A percentile compares a stretch with the other conserved stretches of the same genome.
Evolutionary conservation across 208 protist genomes (phyloP).

Genomic region (Blechomonas ayalai): DNA sequence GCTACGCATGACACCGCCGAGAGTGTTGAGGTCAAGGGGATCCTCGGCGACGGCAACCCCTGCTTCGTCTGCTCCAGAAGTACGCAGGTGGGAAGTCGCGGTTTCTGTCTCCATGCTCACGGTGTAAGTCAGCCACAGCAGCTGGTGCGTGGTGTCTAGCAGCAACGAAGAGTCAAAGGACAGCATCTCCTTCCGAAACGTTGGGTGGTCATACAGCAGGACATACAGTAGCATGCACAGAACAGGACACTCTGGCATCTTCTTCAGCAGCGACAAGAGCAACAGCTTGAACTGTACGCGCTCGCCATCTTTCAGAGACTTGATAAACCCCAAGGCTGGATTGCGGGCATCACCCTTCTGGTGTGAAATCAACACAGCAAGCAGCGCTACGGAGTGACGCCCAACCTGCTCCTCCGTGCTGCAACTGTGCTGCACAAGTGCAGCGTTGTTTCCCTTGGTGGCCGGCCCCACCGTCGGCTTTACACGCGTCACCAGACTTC

Average conservation of each 20-base stretch:
- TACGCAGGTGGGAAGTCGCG: no score
- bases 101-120: constrained; percentile 9
- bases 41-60: constrained; percentile 9
- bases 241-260: constrained; percentile 32
- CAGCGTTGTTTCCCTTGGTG: constrained; percentile 9
- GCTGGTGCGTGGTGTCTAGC: constrained; percentile 15
- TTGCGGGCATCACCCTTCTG: constrained; percentile 56
- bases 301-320: constrained; percentile 12
- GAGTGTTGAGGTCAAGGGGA: constrained; percentile 13
- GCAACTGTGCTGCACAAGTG: constrained; percentile 17
- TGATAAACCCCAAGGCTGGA: constrained; percentile 38
- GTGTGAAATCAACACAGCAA: constrained; percentile 55
- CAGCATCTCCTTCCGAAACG: constrained; percentile 37
- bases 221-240: constrained; percentile 65
- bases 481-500: not conserved
- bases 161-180: constrained; percentile 21
- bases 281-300: constrained; percentile 28
- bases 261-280: constrained; percentile 22
- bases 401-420: constrained; percentile 30
- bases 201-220: constrained; percentile 59
- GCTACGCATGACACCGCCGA: constrained; percentile 25
- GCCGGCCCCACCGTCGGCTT: not conserved
- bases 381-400: constrained; percentile 44
- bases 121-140: constrained; percentile 40
- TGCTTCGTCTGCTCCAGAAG: not conserved